Percentiles rank a stretch among this genome's conserved stretches.
phyloP scores from a whole-genome alignment of 2,329 filamentous ascomycete genomes.

The Plenodomus biglobosus region DNA sequence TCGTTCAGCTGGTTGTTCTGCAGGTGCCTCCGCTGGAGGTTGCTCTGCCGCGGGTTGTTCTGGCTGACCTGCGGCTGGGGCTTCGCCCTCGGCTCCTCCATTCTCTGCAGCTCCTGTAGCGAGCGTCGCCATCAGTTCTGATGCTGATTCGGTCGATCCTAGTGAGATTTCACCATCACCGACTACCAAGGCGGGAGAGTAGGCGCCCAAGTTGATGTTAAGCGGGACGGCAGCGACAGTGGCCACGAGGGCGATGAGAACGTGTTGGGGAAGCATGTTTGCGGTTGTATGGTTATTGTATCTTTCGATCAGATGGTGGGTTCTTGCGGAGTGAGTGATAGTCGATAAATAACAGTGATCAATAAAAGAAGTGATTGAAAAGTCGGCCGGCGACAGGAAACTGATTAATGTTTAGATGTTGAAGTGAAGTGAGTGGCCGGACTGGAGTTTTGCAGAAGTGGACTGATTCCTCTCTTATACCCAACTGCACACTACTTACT shows the following conservation, averaged over 20 bases:
- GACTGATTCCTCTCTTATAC: slow-evolving; percentile 33
- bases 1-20: slow-evolving; percentile 25
- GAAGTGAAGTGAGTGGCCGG: slow-evolving; percentile 44
- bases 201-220: slow-evolving; percentile 57
- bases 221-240: slow-evolving; percentile 48
- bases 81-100: slow-evolving; percentile 15
- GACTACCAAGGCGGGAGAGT: slow-evolving; percentile 56
- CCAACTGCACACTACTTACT: slow-evolving; percentile 11
- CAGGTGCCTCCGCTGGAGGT: slow-evolving; percentile 1
- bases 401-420: slow-evolving; percentile 27
- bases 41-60: slow-evolving; percentile 9
- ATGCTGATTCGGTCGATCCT: slow-evolving; percentile 46
- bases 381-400: slow-evolving; percentile 38
- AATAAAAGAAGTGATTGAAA: slow-evolving; percentile 21
- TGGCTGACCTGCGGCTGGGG: slow-evolving; percentile 19
- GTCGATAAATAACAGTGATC: slow-evolving; percentile 22
- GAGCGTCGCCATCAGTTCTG: slow-evolving; percentile 50
- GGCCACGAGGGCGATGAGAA: slow-evolving; percentile 41
- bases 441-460: slow-evolving; percentile 38
- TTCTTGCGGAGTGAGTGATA: slow-evolving; percentile 11
- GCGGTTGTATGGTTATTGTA: slow-evolving; percentile 15
- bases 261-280: slow-evolving; percentile 45
- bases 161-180: slow-evolving; percentile 58
- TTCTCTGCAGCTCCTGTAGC: slow-evolving; percentile 44
- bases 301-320: slow-evolving; percentile 18